Base-by-base conservation (phyloP, 306 rosid species). In the Malus asiatica region DNA sequence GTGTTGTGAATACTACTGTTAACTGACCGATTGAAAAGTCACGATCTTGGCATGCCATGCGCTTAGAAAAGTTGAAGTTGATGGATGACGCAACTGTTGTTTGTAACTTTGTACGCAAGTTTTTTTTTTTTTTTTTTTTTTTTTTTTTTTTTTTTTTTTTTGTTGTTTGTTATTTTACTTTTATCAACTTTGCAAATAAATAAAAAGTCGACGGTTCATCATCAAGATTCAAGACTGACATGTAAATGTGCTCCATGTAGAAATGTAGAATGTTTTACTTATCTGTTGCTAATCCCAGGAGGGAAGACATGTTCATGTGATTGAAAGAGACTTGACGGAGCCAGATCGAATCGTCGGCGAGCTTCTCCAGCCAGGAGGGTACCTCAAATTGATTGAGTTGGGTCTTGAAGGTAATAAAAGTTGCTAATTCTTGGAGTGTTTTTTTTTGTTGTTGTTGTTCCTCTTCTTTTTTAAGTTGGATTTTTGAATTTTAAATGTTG, bases 321-420 rank as follows among this genome's bases (percentile, higher is more conserved):
- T 90, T 27, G 93, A 90, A 81, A 88, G 89, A 80, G 87, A 85
- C 80, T 85, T 86, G 73, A 76, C 79, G 5, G 91, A 86, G 83
- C 90, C 87, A 2, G 83, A 90, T 67, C 76, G 91, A 80, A 87
- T 90, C 46, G 85, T 88, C 6, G 96, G 96, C 6, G 96, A 90
- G 77, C 87, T 90, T 72, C 84, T 90, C 33, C 92, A 86, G 86
- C 96, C 90, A 5, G 90, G 96, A 53, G 92, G 96, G 15, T 88
- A 88, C 78, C 74, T 88, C 38, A 90, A 88, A 78, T 77, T 90
- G 53, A 71, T 88, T 35, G 92, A 88, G 61, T 77, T 90, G 45
- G 93, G 93, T 19, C 83, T 86, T 57, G 80, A 90, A 79, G 91
- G 96, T 90, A 78, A 73, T 3, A 55, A 40, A 59, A 42, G 27